These are phyloP conservation scores for Xylaria palmicola DNA, from an alignment of 495 filamentous ascomycete species.

Conservation along the genomic window DNA sequence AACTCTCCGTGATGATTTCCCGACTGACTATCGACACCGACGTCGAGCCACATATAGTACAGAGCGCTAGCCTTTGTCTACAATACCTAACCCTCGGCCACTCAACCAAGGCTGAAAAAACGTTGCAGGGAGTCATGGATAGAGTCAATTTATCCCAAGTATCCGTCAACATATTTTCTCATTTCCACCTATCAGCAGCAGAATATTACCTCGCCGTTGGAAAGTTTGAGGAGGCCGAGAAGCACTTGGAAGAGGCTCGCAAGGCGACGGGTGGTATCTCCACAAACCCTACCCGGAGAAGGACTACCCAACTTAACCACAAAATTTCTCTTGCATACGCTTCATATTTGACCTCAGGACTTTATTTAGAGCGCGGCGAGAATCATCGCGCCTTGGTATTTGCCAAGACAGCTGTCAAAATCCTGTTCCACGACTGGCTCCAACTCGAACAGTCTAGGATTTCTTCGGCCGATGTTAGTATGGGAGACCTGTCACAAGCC, in stretches of 20 bases:
- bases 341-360: slow-evolving; percentile 58
- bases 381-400: slow-evolving; percentile 63
- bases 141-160: slow-evolving; percentile 21
- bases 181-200: slow-evolving; percentile 66
- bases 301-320: slow-evolving; percentile 26
- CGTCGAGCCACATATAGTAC: slow-evolving; percentile 56
- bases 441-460: slow-evolving; percentile 54
- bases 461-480: slow-evolving; percentile 23
- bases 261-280: slow-evolving; percentile 23
- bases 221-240: slow-evolving; percentile 56
- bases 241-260: slow-evolving; percentile 38
- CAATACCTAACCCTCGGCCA: slow-evolving; percentile 79
- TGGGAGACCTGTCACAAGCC: slow-evolving; percentile 33
- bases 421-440: slow-evolving; percentile 69
- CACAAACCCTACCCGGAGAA: slow-evolving; percentile 16
- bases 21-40: slow-evolving; percentile 53
- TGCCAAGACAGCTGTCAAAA: slow-evolving; percentile 63
- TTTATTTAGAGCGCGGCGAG: slow-evolving; percentile 63
- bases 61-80: slow-evolving; percentile 60
- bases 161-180: slow-evolving; percentile 41
- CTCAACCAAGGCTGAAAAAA: slow-evolving; percentile 66
- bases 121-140: slow-evolving; percentile 59
- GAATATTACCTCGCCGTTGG: slow-evolving; percentile 73
- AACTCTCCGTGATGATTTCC: slow-evolving; percentile 50
- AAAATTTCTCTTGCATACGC: slow-evolving; percentile 51